Base-by-base conservation (phyloP, 2,329 filamentous ascomycete species). In the Trichoderma sp. region DNA sequence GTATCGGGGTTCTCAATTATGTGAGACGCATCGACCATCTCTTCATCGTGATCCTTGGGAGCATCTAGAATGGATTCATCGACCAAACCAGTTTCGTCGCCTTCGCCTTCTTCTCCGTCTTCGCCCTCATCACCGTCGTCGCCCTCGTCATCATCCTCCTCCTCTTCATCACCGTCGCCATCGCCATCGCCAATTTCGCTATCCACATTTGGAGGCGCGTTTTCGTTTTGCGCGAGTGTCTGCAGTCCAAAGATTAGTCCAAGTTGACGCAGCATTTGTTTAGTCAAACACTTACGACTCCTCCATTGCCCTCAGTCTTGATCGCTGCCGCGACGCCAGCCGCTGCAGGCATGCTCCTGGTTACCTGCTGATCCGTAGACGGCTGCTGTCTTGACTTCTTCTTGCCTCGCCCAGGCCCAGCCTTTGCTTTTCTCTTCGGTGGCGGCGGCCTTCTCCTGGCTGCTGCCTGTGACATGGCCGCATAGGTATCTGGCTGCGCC, bases 341-440 rank as follows among this genome's bases (percentile, higher is more conserved):
- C n/a, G 69, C 78, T 34, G 78, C 77, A 37, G 81, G 79, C 28
- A 77, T 76, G 30, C 69, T 66, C 11, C 70, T 68, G 3, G 68
- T 63, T 24, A 71, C 63, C 73, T 81, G 78, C 3, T 75, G 78
- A 28, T 78, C 74, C 13, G 77, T 75, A 1, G 80, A 79, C 14
- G 81, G 70, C 18, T 81, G 80, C 73, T 83, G 77, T 77, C 90
- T 93, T 80, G 90, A 92, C 86, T 91, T 94, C 84, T 91, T 95
- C 71, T 89, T 86, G 18, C 92, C 92, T 71, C 93, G 88, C 8
- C 93, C 93, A 43, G 91, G 89, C 0, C 92, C 84, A 32, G 80
- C 91, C 78, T 92, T 94, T 59, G 87, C 84, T 83, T 95, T 97
- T 78, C 92, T 90, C 78, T 93, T 94, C 0, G 92, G 92, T 1